Percentiles rank a stretch among this genome's conserved stretches.
Conservation (phyloP, 2,329 filamentous ascomycete genomes). For the Gaeumannomyces tritici region DNA sequence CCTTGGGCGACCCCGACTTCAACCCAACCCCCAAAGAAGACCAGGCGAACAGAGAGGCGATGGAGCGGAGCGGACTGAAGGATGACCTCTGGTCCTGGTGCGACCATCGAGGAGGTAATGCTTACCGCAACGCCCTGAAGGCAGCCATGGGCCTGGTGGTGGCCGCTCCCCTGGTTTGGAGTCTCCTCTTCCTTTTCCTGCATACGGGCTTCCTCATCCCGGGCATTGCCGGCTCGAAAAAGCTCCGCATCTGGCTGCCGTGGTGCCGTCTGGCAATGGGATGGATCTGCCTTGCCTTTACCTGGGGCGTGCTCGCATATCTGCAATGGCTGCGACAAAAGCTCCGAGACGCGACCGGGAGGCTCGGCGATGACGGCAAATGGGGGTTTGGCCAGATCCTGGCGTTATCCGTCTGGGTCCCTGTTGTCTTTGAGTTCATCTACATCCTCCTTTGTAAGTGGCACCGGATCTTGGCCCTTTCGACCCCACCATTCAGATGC, state of each 20-base stretch:
- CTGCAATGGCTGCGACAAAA: conserved; percentile 6
- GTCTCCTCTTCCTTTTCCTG: conserved; percentile 8
- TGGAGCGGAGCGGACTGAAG: not conserved
- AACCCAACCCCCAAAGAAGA: conserved; percentile 3
- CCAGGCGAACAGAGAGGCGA: not conserved
- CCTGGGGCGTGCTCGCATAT: conserved; percentile 7
- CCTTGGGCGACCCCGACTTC: conserved; percentile 10
- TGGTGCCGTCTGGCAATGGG: conserved; percentile 6
- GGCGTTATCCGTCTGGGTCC: conserved; percentile 8
- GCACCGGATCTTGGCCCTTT: too few relatives aligned
- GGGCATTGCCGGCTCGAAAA: conserved; percentile 4
- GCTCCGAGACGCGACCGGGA: conserved; percentile 7
- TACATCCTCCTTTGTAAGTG: conserved; percentile 7
- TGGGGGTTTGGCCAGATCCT: conserved; percentile 11
- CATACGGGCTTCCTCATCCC: conserved; percentile 9
- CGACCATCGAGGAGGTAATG: conserved; percentile 9
- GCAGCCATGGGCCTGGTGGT: conserved; percentile 6
- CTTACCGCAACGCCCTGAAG: conserved; percentile 9
- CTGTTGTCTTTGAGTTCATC: conserved; percentile 5
- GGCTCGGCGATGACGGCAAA: conserved; percentile 4
- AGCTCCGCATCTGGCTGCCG: not conserved
- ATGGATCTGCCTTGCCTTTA: conserved; percentile 5
- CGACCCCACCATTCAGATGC: not conserved
- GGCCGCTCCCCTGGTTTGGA: conserved; percentile 9
- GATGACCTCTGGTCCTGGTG: conserved; percentile 2